Evolutionary conservation across 2,329 filamentous ascomycete genomes (phyloP), one percentile per base, ranked within the genome.

Genomic region (Arthrobotrys iridis): DNA sequence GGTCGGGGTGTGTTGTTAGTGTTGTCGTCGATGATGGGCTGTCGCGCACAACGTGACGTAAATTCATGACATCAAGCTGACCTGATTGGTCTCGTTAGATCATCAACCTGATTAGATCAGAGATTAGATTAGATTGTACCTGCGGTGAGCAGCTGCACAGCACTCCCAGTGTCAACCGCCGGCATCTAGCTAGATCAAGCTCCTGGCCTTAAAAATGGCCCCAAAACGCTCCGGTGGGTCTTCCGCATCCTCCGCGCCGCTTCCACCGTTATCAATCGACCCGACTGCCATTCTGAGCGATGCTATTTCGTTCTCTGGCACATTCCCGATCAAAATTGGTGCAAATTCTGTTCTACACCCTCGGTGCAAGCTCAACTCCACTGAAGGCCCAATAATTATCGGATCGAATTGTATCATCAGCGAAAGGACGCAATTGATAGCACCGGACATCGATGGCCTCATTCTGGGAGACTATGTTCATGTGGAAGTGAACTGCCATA

Each of bases 261-360:
- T 75, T 4, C 71, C 71, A n/a, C 71, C 71, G 1, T 63, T 75
- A 46, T 64, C 63, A 5, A 75, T 68, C 35, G 71, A 75, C 41
- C 57, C 71, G 30, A 37, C 71, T 8, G 48, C 63, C 13, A 22
- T 68, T n/a, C 63, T 91, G 71, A 86, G 88, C 80, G 88, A 90
- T 77, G 86, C 86, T 71, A 88, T 88, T 8, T 83, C 87, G 15
- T 83, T 91, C 15, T 88, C 85, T 15, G 95, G 95, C 77, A 89
- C 87, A 1, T 87, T 96, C 81, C 89, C 88, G 0, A 92, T 99
- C 77, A 90, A 88, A 46, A 88, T 98, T 77, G 90, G 90, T 67
- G 86, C 91, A 22, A 89, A 93, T 80, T 90, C 88, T 2, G 87
- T 97, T 4, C 83, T 99, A n/a, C 94, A 98, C 80, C 93, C 95